These are phyloP conservation scores for Powellomyces hirtus DNA, from an alignment of 192 early-diverging fungal species.

Conservation along the genomic window DNA sequence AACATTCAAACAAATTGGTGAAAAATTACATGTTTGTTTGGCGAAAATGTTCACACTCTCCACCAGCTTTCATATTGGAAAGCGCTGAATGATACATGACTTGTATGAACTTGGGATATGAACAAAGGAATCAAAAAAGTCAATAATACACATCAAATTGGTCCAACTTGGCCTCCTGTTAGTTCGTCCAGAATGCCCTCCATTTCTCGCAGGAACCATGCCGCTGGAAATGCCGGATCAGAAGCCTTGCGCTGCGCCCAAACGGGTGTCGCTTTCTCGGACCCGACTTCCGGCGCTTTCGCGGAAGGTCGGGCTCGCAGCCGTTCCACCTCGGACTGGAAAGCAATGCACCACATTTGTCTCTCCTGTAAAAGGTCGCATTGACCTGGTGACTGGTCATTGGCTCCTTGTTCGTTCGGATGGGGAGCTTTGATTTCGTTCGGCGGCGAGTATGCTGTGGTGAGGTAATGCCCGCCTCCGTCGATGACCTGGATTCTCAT, in stretches of 20 bases:
- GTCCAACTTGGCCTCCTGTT: too few species aligned
- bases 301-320: not conserved
- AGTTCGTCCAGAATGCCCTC: constrained; percentile 10
- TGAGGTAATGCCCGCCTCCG: not conserved
- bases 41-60: too few species aligned
- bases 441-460: not conserved
- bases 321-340: not conserved
- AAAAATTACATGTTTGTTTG: too few species aligned
- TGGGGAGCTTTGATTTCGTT: not conserved
- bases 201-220: constrained; percentile 15
- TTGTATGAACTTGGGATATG: too few species aligned
- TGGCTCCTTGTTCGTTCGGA: not conserved
- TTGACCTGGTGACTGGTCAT: not conserved
- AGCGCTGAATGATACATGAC: too few species aligned
- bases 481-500: constrained; percentile 9
- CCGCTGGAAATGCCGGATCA: constrained; percentile 15
- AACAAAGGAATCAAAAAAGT: too few species aligned
- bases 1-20: too few species aligned
- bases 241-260: not conserved
- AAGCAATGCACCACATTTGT: not conserved
- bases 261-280: not conserved
- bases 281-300: not conserved
- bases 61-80: too few species aligned
- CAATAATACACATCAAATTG: too few species aligned
- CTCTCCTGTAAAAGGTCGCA: not conserved